Percentiles rank a stretch among this genome's conserved stretches.
Evolutionary conservation across 2,329 filamentous ascomycete genomes (phyloP).

Genomic region (Ophiostoma montium): DNA sequence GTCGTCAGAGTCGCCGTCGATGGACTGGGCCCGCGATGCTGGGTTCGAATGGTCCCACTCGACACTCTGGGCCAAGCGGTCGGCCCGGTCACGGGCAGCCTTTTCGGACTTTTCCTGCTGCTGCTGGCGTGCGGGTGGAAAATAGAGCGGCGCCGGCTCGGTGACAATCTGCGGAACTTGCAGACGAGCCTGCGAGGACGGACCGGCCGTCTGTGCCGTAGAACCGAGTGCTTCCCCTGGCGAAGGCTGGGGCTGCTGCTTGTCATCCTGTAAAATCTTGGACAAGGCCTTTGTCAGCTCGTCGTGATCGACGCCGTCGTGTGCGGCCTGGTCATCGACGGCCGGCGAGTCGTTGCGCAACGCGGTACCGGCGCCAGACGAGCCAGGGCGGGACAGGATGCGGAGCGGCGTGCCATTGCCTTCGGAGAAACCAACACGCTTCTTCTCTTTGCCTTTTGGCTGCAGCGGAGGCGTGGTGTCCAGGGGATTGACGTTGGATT

Average conservation of each 20-base stretch:
- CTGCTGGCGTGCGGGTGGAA: slow-evolving; percentile 8
- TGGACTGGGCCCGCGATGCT: slow-evolving; percentile 17
- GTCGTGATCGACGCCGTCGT: slow-evolving; percentile 13
- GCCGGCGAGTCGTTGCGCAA: neutral
- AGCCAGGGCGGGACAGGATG: neutral
- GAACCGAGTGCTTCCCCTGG: neutral
- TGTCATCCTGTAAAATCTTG: slow-evolving; percentile 10
- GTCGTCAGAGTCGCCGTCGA: slow-evolving; percentile 13
- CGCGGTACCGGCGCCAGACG: neutral
- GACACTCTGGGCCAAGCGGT: slow-evolving; percentile 21
- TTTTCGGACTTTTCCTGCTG: slow-evolving; percentile 18
- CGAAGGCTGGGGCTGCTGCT: neutral
- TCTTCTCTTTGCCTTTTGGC: slow-evolving; percentile 14
- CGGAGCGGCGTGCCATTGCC: neutral
- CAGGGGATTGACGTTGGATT: neutral
- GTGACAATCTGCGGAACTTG: neutral
- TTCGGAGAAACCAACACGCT: slow-evolving; percentile 14
- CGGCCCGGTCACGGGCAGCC: slow-evolving; percentile 22
- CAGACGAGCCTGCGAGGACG: neutral
- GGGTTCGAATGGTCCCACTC: slow-evolving; percentile 18
- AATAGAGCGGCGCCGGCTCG: slow-evolving; percentile 10
- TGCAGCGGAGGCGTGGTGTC: slow-evolving; percentile 1
- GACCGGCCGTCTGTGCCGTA: neutral
- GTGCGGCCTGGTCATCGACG: neutral
- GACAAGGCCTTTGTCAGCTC: slow-evolving; percentile 12